Base-by-base conservation (phyloP, 2,329 filamentous ascomycete genomes). In the Truncatella angustata region DNA sequence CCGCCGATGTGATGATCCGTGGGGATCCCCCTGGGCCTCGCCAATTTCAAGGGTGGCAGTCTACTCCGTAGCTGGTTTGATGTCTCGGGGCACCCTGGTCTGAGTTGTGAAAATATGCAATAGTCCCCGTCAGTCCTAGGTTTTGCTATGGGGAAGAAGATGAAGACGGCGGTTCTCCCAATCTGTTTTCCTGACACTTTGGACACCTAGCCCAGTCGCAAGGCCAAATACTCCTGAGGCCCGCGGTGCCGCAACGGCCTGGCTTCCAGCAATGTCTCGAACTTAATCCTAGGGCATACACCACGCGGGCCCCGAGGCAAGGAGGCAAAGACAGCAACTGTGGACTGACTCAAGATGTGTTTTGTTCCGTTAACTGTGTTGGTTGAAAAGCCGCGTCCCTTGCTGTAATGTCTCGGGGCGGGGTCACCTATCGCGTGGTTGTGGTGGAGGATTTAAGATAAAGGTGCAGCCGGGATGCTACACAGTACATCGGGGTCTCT, bases 21-120 rank as follows among this genome's bases (percentile, higher is more conserved):
- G 40, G 36, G 47, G 47, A 50, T 42, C n/a, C 20, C 24, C 46
- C 30, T 18, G 24, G 35, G 16, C 23, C 20, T 32, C 14, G 24
- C 40, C 40, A 44, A 44, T 44, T 42, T 34, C 35, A 40, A 43
- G 35, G 47, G 24, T 36, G 35, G 20, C 14, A 21, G 21, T 32
- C 21, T 7, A 6, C 20, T 23, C 9, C 37, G 40, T 40, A 40
- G 47, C 34, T n/a, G 20, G 47, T 50, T 50, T 50, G 47, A 50
- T n/a, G 36, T 42, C 42, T 49, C 46, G 45, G 20, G 45, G 45
- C 30, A 35, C 45, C 45, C 45, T 23, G 45, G 45, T 23, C 34
- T 30, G 34, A 28, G 14, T 36, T 49, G 20, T 36, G 21, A 36
- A n/a, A 37, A 24, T 49, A 18, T 30, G 43, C 26, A 46, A 28